phyloP scores from a whole-genome alignment of 2,329 filamentous ascomycete genomes.

The Hymenoscyphus occultus region DNA sequence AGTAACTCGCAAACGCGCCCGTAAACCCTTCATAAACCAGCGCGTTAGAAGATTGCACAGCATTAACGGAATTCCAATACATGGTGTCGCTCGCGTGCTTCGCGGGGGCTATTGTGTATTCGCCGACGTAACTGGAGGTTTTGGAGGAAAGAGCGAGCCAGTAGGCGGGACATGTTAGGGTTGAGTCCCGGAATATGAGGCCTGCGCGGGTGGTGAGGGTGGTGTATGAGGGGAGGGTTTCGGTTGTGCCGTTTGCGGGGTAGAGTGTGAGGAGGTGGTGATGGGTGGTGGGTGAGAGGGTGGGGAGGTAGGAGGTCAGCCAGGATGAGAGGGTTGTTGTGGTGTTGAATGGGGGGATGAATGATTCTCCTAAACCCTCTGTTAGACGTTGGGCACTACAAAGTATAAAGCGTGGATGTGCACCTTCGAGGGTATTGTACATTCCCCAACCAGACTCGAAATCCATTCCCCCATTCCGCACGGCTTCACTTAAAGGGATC shows the following conservation, averaged over 20 bases:
- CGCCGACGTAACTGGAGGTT: conserved; percentile 50
- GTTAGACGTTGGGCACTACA: background rate
- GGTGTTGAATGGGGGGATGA: conserved; percentile 45
- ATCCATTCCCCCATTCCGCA: conserved; percentile 41
- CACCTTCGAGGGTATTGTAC: conserved; percentile 57
- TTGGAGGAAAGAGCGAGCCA: conserved; percentile 49
- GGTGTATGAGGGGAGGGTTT: conserved; percentile 46
- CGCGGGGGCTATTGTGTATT: conserved; percentile 59
- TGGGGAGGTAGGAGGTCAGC: conserved; percentile 53
- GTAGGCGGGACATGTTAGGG: conserved; percentile 57
- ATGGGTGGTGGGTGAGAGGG: conserved; percentile 42
- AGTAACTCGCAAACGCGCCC: conserved; percentile 59
- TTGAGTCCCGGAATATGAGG: conserved; percentile 55
- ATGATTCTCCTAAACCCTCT: conserved; percentile 45
- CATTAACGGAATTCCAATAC: conserved; percentile 56
- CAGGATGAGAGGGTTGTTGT: conserved; percentile 43
- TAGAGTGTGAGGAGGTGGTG: conserved; percentile 45
- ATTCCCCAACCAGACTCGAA: conserved; percentile 49
- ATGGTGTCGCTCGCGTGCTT: conserved; percentile 57
- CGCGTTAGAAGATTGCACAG: conserved; percentile 49
- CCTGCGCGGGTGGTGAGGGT: conserved; percentile 52
- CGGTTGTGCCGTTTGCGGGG: conserved; percentile 44
- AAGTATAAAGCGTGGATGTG: background rate
- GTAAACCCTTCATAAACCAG: conserved; percentile 55
- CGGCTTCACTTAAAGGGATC: conserved; percentile 44